These are phyloP conservation scores for Penicillium egyptiacum DNA, from an alignment of 495 filamentous ascomycete genomes.

Conservation along the genomic window DNA sequence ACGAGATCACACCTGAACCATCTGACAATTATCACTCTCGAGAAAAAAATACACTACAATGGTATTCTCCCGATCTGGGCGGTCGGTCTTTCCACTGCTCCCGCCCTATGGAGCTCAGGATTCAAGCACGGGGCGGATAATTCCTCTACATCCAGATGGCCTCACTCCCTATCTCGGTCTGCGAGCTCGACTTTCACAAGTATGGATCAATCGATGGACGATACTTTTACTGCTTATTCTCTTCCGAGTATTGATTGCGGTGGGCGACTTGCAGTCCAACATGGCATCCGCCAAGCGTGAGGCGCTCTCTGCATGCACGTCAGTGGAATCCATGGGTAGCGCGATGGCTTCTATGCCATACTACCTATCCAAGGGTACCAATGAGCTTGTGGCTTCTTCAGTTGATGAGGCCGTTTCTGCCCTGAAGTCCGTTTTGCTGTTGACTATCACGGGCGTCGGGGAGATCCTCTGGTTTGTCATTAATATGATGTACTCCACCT, in stretches of 20 bases:
- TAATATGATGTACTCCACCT: slow-evolving; percentile 84
- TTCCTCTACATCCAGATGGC: slow-evolving; percentile 63
- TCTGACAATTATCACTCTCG: not conserved
- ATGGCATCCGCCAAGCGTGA: slow-evolving; percentile 72
- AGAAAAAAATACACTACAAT: slow-evolving; percentile 20
- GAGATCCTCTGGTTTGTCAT: slow-evolving; percentile 86
- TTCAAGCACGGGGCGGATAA: slow-evolving; percentile 33
- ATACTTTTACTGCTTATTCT: slow-evolving; percentile 83
- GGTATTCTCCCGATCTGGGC: slow-evolving; percentile 34
- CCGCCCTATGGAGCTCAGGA: slow-evolving; percentile 48
- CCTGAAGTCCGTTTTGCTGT: slow-evolving; percentile 68
- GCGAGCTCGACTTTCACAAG: slow-evolving; percentile 84
- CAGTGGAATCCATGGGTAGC: slow-evolving; percentile 91
- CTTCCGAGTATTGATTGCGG: slow-evolving; percentile 72
- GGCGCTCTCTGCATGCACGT: slow-evolving; percentile 83
- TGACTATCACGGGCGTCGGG: slow-evolving; percentile 81
- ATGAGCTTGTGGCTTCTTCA: slow-evolving; percentile 73
- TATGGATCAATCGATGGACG: slow-evolving; percentile 98
- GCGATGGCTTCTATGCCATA: slow-evolving; percentile 97
- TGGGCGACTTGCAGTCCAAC: slow-evolving; percentile 65
- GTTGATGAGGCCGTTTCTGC: slow-evolving; percentile 76
- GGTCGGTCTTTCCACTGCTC: slow-evolving; percentile 44
- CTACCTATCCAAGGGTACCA: slow-evolving; percentile 85
- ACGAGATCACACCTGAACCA: slow-evolving; percentile 7
- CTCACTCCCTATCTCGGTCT: slow-evolving; percentile 93